These are phyloP conservation scores for Skeletonema menzelii DNA, from an alignment of 108 stramenopile species.

Conservation along the genomic window DNA sequence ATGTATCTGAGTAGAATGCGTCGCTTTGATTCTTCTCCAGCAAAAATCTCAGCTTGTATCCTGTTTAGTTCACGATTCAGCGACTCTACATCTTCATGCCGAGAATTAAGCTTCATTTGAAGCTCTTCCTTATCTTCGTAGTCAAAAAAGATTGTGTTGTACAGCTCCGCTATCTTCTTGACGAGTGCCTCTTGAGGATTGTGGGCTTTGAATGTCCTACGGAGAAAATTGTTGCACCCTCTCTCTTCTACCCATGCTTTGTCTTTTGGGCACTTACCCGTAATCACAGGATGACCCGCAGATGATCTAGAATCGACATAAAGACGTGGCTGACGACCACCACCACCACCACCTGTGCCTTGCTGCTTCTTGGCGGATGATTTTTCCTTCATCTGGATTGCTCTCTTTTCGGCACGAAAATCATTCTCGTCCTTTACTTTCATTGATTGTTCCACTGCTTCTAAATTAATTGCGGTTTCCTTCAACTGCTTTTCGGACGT, in stretches of 20 bases:
- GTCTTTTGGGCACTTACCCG: slow-evolving; percentile 49
- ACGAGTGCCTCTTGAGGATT: slow-evolving; percentile 62
- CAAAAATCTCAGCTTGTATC: slow-evolving; percentile 50
- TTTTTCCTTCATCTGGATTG: slow-evolving; percentile 35
- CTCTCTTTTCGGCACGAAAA: slow-evolving; percentile 19
- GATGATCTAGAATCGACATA: slow-evolving; percentile 51
- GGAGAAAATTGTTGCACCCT: slow-evolving; percentile 51
- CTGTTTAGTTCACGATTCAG: slow-evolving; percentile 38
- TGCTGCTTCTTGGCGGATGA: not conserved
- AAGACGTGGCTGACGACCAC: slow-evolving; percentile 47
- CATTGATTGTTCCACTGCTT: slow-evolving; percentile 38
- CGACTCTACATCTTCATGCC: slow-evolving; percentile 53
- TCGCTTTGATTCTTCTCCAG: slow-evolving; percentile 87
- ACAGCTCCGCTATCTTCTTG: slow-evolving; percentile 55
- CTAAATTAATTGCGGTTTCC: slow-evolving; percentile 39
- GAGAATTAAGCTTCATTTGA: slow-evolving; percentile 10
- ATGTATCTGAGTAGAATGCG: slow-evolving; percentile 81
- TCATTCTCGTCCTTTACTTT: slow-evolving; percentile 43
- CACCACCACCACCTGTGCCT: slow-evolving; percentile 28
- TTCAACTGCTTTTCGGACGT: slow-evolving; percentile 40
- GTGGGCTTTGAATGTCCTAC: slow-evolving; percentile 56
- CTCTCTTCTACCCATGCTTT: slow-evolving; percentile 58
- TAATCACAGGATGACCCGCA: slow-evolving; percentile 38
- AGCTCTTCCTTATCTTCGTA: slow-evolving; percentile 60
- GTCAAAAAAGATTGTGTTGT: slow-evolving; percentile 54